Conservation (phyloP, 2,329 filamentous ascomycete genomes). For the Colletotrichum sp. region DNA sequence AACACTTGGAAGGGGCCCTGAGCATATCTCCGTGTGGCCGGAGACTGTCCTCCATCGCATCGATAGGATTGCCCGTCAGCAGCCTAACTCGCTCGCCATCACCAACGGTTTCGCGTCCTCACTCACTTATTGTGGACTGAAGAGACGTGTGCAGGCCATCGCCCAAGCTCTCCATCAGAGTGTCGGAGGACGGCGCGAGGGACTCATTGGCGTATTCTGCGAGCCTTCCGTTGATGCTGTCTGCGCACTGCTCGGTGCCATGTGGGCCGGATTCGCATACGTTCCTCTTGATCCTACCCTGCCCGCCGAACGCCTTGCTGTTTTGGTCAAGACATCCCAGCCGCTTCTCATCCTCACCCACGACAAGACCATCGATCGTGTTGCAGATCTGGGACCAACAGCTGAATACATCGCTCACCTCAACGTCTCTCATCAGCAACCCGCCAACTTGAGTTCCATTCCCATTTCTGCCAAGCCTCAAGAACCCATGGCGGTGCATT, state of each 20-base stretch:
- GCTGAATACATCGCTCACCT: not conserved
- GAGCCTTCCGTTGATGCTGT: constrained; percentile 39
- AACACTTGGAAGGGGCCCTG: not conserved
- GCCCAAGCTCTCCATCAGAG: not conserved
- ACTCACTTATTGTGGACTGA: not conserved
- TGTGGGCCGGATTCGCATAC: constrained; percentile 40
- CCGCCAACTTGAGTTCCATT: not conserved
- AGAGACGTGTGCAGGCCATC: not conserved
- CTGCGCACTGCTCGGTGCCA: constrained; percentile 44
- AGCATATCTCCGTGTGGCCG: not conserved
- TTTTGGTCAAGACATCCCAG: not conserved
- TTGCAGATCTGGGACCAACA: not conserved
- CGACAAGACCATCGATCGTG: not conserved
- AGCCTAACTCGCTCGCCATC: not conserved
- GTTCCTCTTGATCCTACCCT: constrained; percentile 43
- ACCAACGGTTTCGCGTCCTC: not conserved
- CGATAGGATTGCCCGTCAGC: not conserved
- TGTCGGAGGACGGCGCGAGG: too few species aligned
- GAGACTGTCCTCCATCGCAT: not conserved
- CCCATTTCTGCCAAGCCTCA: not conserved
- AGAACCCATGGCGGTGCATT: not conserved
- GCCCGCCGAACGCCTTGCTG: not conserved
- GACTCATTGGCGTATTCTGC: constrained; percentile 42
- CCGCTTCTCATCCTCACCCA: not conserved
- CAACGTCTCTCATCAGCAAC: not conserved